phyloP scores from a whole-genome alignment of 2,329 filamentous ascomycete species.

The Calycina herbarum region DNA sequence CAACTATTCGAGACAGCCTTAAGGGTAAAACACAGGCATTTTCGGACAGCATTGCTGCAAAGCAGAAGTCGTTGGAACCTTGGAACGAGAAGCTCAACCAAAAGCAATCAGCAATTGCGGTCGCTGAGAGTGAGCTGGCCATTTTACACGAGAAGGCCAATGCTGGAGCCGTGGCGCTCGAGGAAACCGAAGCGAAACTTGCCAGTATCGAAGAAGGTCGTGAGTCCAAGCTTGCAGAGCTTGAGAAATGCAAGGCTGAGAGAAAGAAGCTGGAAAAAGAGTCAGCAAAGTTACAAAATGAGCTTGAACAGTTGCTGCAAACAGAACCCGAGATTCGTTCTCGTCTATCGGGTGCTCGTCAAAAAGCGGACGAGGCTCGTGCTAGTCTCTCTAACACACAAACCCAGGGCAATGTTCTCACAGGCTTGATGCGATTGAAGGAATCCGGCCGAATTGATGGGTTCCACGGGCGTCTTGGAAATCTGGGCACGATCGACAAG shows the following conservation, averaged over 20 bases:
- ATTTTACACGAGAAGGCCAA: conserved; percentile 90
- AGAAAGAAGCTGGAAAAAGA: conserved; percentile 74
- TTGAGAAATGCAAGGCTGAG: conserved; percentile 73
- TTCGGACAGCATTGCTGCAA: conserved; percentile 86
- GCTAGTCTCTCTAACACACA: conserved; percentile 88
- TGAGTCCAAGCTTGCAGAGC: conserved; percentile 67
- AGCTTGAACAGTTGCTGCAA: conserved; percentile 69
- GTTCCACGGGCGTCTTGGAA: conserved; percentile 92
- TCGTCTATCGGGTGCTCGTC: conserved; percentile 83
- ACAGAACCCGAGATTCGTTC: conserved; percentile 81
- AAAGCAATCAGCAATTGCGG: conserved; percentile 89
- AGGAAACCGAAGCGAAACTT: conserved; percentile 82
- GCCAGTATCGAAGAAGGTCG: conserved; percentile 70
- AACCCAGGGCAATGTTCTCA: conserved; percentile 88
- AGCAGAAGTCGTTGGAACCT: conserved; percentile 92
- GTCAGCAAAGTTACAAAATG: conserved; percentile 66
- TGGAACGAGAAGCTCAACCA: conserved; percentile 98
- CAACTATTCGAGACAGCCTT: conserved; percentile 78
- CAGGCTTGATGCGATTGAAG: conserved; percentile 88
- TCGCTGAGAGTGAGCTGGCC: conserved; percentile 90
- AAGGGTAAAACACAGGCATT: conserved; percentile 96
- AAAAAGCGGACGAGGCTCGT: conserved; percentile 94
- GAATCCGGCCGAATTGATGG: conserved; percentile 96
- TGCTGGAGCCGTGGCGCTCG: conserved; percentile 78
- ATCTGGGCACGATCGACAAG: conserved; percentile 88